A percentile compares a stretch with the other conserved stretches of the same genome.
phyloP scores from a whole-genome alignment of 2,329 filamentous ascomycete species.

The Cercospora sp. region DNA sequence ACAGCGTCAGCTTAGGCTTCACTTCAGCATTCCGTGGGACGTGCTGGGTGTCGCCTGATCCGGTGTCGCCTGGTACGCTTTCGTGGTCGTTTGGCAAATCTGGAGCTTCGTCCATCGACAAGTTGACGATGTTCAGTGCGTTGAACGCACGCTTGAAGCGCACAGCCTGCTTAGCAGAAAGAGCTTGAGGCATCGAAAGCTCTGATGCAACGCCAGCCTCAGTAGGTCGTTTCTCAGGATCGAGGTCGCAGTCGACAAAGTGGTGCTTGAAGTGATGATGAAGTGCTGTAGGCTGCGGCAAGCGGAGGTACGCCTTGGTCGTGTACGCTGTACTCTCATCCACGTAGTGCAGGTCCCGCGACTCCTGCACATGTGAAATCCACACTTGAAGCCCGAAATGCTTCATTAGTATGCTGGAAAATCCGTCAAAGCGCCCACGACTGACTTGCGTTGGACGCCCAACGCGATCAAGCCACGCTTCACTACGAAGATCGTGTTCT shows the following conservation, averaged over 20 bases:
- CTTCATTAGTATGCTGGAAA: background rate
- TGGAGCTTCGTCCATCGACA: background rate
- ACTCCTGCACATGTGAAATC: conserved; percentile 7
- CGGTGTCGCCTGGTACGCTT: background rate
- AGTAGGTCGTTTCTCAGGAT: too few species aligned
- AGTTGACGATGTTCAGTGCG: background rate
- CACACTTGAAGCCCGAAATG: conserved; percentile 16
- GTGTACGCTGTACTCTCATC: background rate
- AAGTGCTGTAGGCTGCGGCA: background rate
- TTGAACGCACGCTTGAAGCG: conserved; percentile 5
- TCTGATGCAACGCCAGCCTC: background rate
- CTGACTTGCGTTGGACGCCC: background rate
- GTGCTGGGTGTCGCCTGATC: background rate
- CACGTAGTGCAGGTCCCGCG: background rate
- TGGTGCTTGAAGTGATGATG: background rate
- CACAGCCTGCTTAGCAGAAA: background rate
- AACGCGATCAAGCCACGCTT: background rate
- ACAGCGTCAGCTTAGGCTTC: conserved; percentile 6
- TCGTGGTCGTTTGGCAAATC: background rate
- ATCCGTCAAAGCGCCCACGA: background rate
- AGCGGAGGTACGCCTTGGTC: background rate
- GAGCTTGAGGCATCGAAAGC: background rate
- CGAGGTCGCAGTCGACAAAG: too few species aligned
- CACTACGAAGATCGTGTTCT: background rate
- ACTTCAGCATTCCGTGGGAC: background rate